phyloP scores from a whole-genome alignment of 2,329 filamentous ascomycete genomes.

The Colletotrichum sansevieriae region DNA sequence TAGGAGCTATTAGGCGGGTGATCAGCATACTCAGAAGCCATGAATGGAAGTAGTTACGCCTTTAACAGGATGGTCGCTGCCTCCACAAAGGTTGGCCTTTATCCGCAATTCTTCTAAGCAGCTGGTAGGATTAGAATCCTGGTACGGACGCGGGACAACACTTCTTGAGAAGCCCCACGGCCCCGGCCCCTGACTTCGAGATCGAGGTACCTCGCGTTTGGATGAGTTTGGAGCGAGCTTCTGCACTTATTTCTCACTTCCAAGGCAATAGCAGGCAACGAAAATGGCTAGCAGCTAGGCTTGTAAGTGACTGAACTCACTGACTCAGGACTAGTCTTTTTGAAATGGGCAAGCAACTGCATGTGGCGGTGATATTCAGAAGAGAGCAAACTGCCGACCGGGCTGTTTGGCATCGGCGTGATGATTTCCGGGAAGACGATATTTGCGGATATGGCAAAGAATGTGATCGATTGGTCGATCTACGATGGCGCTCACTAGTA shows the following conservation, averaged over 20 bases:
- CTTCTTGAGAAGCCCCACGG: slow-evolving; percentile 1
- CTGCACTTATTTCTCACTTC: neutral
- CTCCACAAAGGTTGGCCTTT: neutral
- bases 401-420: no score
- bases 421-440: no score
- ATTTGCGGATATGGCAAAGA: no score
- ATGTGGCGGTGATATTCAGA: no score
- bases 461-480: no score
- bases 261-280: neutral
- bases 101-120: neutral
- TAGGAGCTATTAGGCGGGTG: no score
- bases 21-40: no score
- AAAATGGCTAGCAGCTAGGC: neutral
- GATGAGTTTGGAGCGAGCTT: neutral
- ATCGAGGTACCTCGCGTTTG: neutral
- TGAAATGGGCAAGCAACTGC: no score
- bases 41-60: no score
- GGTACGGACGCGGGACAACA: neutral
- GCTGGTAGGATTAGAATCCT: slow-evolving; percentile 9
- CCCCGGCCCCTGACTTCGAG: neutral
- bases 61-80: no score
- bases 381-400: no score
- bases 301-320: neutral
- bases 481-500: no score
- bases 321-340: neutral